Evolutionary conservation across 352 stramenopile species (phyloP), one percentile per base, ranked within the genome.

Genomic region (Phytophthora sp.): DNA sequence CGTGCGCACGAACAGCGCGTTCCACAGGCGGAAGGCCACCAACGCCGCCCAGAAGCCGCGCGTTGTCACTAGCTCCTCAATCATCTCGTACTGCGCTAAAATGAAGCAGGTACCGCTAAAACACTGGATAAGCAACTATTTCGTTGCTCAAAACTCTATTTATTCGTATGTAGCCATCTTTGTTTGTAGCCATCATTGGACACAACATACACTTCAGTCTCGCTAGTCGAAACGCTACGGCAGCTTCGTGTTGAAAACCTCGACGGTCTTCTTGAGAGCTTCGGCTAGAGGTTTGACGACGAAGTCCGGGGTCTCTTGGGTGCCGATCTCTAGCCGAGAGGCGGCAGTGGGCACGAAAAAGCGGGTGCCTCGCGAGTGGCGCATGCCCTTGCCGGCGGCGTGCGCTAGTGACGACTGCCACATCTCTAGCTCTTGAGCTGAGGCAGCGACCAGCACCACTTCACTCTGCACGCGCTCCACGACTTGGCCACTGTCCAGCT

Each of bases 371-470:
- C 84, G 77, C 31, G 88, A 94, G 57, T 95, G 75, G 4, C 86
- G 86, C 63, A 95, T 78, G 2, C 85, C 86, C 45, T 91, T 89
- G 4, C 88, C 88, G 5, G 85, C 84, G 0, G 86, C 88, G 38
- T 96, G 85, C 4, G 87, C 84, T 8, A 96, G 52, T 30, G 88
- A 94, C 54, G 86, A 94, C 69, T 94, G 82, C 88, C 88, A 96
- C 84, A 96, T 94, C 61, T 96, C 83, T 45, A 96, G 88, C 53
- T 96, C 88, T 35, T 94, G 81, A 0, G 72, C 66, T 1, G 69
- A 87, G 0, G 78, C 54, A 11, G 86, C 82, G 18, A 93, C 61
- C 13, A 96, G 64, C 52, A 93, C 82, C 49, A 96, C 79, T 72
- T 95, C 85, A 12, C 69, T 76, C 53, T 95, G 86, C 39, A 91